Evolutionary conservation across 1,284 basidiomycete genomes (phyloP), one percentile per base, ranked within the genome.

Genomic region (Ganoderma resinaceum): DNA sequence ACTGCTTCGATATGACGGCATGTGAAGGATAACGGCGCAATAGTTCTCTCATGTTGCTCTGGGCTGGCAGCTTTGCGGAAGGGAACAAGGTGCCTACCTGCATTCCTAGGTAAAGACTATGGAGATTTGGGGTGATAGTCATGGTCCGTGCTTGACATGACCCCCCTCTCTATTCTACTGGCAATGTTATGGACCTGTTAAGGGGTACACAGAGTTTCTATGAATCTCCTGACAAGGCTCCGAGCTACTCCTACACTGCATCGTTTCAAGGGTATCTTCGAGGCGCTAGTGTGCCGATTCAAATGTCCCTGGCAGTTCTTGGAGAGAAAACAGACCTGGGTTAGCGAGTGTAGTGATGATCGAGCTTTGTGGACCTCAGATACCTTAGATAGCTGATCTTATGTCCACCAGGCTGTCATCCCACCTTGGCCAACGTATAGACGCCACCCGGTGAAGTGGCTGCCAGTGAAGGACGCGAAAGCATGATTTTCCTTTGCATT

Each of bases 401-500:
- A 2, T n/a, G 37, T 43, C n/a, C 29, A 23, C 7, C 66, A 92
- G 92, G 76, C 84, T 49, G 82, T 89, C n/a, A 72, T 93, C 6
- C 91, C 92, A 0, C 89, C 89, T 14, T 94, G 92, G 92, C 86
- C 88, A 0, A 80, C 85, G 77, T 91, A 85, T 78, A 92, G 90
- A 71, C 79, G 78, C 20, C 83, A 93, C 75, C 87, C 91, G 23
- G 87, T 91, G 59, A 80, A 84, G 71, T 93, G 91, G 91, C 79
- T 90, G 46, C 81, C 88, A 26, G 76, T 76, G 11, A 77, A 77
- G 65, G 75, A 72, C 59, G 76, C 78, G 61, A 63, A 71, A 18
- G 46, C 73, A 38, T 76, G 64, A 74, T 6, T 37, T 20, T 20
- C 1, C 7, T 8, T 9, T 1, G 3, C 11, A n/a, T 49, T 5